These are phyloP conservation scores for Pinus tabuliformis DNA, from an alignment of 75 land plant species.

Conservation along the genomic window DNA sequence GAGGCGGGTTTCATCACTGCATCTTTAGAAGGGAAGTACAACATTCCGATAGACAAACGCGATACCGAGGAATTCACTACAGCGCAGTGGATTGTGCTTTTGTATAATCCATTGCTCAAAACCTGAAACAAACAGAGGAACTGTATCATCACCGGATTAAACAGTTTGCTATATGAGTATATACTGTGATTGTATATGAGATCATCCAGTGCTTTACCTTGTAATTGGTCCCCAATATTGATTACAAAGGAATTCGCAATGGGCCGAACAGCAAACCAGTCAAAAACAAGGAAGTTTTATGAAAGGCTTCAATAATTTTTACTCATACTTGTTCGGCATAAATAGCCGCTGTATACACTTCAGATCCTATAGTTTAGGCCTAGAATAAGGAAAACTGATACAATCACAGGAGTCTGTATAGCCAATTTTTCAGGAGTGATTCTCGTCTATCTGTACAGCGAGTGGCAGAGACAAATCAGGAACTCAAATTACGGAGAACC, in stretches of 20 bases:
- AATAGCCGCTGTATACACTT: too few relatives aligned
- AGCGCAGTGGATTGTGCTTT: constrained; percentile 62
- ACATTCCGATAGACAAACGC: constrained; percentile 55
- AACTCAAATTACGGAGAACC: too few relatives aligned
- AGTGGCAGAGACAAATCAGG: too few relatives aligned
- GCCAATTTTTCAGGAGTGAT: too few relatives aligned
- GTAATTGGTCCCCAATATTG: constrained; percentile 58
- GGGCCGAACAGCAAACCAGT: constrained; percentile 43
- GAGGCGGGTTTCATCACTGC: constrained; percentile 18
- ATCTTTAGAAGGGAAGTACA: constrained; percentile 11
- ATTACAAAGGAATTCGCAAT: constrained; percentile 38
- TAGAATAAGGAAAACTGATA: too few relatives aligned
- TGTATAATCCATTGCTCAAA: constrained; percentile 59
- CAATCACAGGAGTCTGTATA: too few relatives aligned
- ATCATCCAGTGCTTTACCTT: constrained; percentile 24
- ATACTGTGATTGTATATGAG: background rate
- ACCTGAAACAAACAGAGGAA: constrained; percentile 24
- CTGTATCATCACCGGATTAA: background rate
- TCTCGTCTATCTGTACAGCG: too few relatives aligned
- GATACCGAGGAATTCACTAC: constrained; percentile 43
- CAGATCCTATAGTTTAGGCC: too few relatives aligned
- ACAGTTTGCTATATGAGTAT: background rate
- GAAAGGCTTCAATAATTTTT: too few relatives aligned
- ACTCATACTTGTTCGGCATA: too few relatives aligned
- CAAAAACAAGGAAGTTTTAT: too few relatives aligned